Evolutionary conservation across 768 basidiomycete genomes (phyloP).

Genomic region (Kwoniella sp.): DNA sequence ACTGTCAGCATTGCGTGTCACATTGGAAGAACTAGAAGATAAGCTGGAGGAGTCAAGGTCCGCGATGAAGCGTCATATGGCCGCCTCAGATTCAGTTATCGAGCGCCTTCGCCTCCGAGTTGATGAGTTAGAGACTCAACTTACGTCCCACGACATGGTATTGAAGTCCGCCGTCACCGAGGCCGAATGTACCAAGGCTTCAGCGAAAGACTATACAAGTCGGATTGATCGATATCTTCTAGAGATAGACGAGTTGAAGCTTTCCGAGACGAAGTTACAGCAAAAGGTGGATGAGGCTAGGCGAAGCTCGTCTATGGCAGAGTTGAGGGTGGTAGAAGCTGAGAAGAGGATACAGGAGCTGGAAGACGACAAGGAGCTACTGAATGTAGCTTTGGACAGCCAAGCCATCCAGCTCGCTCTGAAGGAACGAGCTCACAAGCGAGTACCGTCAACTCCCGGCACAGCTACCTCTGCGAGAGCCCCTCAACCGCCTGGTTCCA

Average conservation of each 20-base stretch:
- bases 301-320: not conserved
- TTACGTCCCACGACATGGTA: slow-evolving; percentile 4
- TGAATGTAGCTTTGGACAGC: slow-evolving; percentile 21
- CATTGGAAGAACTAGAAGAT: slow-evolving; percentile 14
- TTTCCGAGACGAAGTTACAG: slow-evolving; percentile 22
- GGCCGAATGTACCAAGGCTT: slow-evolving; percentile 21
- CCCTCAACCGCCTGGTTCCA: not conserved
- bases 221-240: slow-evolving; percentile 21
- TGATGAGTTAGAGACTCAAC: slow-evolving; percentile 11
- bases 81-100: slow-evolving; percentile 12
- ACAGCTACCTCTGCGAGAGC: not conserved
- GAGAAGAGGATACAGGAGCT: slow-evolving; percentile 4
- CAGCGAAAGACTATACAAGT: slow-evolving; percentile 14
- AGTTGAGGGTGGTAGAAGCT: slow-evolving; percentile 1
- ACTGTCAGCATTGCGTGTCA: slow-evolving; percentile 2
- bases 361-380: slow-evolving; percentile 22
- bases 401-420: slow-evolving; percentile 14
- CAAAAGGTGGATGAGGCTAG: slow-evolving; percentile 4
- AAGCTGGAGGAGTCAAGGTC: not conserved
- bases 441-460: not conserved
- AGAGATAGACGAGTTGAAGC: slow-evolving; percentile 33
- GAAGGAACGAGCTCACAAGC: not conserved
- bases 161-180: slow-evolving; percentile 14
- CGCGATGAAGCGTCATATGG: slow-evolving; percentile 5
- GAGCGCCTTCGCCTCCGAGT: slow-evolving; percentile 2